These are phyloP conservation scores for Metschnikowia noctiluminum DNA, from an alignment of 805 yeast species.

Conservation along the genomic window DNA sequence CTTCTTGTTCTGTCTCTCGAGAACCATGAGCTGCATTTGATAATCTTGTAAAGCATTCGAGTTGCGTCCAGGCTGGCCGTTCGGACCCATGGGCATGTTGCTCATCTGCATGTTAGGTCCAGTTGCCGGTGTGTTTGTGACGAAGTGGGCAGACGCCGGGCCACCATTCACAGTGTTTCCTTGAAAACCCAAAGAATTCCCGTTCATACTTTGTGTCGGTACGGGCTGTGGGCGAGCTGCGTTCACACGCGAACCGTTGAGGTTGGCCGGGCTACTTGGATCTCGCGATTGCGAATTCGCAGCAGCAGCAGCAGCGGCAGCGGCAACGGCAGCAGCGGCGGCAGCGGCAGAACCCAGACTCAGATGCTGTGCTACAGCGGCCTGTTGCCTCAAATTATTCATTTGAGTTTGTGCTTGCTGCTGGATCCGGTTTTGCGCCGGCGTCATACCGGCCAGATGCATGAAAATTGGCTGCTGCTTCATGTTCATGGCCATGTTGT, in stretches of 20 bases:
- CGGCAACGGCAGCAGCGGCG: slow-evolving; percentile 11
- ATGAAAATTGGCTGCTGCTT: slow-evolving; percentile 32
- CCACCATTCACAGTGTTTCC: slow-evolving; percentile 1
- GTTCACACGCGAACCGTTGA: slow-evolving; percentile 8
- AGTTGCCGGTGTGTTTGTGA: slow-evolving; percentile 2
- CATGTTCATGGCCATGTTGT: slow-evolving; percentile 18
- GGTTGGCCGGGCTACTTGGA: slow-evolving; percentile 8
- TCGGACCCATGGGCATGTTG: slow-evolving; percentile 5
- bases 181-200: neutral
- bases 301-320: slow-evolving; percentile 12
- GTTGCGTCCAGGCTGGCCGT: slow-evolving; percentile 23
- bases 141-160: slow-evolving; percentile 1
- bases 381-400: slow-evolving; percentile 49
- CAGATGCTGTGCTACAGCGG: slow-evolving; percentile 25
- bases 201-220: slow-evolving; percentile 2
- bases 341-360: slow-evolving; percentile 9
- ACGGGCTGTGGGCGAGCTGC: slow-evolving; percentile 5
- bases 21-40: slow-evolving; percentile 70
- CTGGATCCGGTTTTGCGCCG: slow-evolving; percentile 33
- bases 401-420: slow-evolving; percentile 49
- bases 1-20: slow-evolving; percentile 74
- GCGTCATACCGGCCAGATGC: slow-evolving; percentile 16
- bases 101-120: slow-evolving; percentile 1
- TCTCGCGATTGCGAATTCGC: slow-evolving; percentile 7
- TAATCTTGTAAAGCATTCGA: slow-evolving; percentile 72